These are phyloP conservation scores for Jatropha curcas DNA, from an alignment of 345 rosid species.

Conservation along the genomic window DNA sequence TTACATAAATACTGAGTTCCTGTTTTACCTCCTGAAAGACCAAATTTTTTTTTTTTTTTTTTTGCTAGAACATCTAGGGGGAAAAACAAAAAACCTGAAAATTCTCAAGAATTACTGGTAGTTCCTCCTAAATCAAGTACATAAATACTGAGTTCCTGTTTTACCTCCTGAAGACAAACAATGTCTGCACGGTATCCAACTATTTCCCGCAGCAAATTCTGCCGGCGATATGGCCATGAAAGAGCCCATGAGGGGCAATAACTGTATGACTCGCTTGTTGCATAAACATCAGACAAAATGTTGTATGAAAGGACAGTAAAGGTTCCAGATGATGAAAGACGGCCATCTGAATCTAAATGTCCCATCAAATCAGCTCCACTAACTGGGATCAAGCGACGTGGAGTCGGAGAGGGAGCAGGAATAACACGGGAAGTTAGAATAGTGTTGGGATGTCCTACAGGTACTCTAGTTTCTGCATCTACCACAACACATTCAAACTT, in stretches of 20 bases:
- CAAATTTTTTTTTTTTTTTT: too few relatives aligned
- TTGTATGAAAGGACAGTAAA: conserved; percentile 94
- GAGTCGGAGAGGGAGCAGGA: conserved; percentile 96
- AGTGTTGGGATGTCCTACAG: conserved; percentile 65
- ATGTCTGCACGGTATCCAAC: conserved; percentile 92
- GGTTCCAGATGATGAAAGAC: conserved; percentile 64
- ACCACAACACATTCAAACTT: conserved; percentile 91
- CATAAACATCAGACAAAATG: conserved; percentile 77
- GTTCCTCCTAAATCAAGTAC: neutral
- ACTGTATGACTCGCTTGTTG: conserved; percentile 76
- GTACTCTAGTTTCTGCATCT: conserved; percentile 69
- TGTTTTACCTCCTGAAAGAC: too few relatives aligned
- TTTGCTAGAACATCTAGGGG: too few relatives aligned
- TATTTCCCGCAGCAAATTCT: conserved; percentile 85
- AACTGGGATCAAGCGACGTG: conserved; percentile 80
- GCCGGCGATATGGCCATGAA: conserved; percentile 94
- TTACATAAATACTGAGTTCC: too few relatives aligned
- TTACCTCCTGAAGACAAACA: conserved; percentile 97
- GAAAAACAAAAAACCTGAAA: too few relatives aligned
- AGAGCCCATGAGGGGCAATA: conserved; percentile 99
- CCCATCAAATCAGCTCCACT: conserved; percentile 61
- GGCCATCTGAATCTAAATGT: conserved; percentile 69
- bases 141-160: neutral
- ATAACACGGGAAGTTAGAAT: conserved; percentile 86
- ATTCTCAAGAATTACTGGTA: neutral